Percentiles rank a stretch among this genome's conserved stretches.
Conservation (phyloP, 75 land plant species). For the Sequoia sempervirens region DNA sequence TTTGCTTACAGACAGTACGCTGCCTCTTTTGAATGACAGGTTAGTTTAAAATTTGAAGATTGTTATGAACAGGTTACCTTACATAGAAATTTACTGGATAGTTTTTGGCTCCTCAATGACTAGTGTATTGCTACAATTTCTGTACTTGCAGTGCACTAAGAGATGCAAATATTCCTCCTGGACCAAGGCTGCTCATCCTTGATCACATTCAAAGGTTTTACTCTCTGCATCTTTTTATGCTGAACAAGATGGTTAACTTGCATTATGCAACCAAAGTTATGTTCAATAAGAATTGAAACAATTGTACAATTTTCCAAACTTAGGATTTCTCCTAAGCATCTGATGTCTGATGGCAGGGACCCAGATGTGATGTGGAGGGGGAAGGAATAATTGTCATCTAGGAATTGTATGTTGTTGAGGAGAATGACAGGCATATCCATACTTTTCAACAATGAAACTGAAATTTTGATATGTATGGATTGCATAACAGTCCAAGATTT, state of each 20-base stretch:
- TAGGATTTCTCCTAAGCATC: background rate
- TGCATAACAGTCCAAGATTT: background rate
- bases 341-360: slow-evolving; percentile 2
- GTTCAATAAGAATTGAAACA: background rate
- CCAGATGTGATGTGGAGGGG: slow-evolving; percentile 7
- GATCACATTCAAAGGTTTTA: slow-evolving; percentile 77
- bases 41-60: slow-evolving; percentile 13
- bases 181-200: slow-evolving; percentile 89
- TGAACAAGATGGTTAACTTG: background rate
- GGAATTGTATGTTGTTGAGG: background rate
- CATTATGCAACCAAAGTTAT: background rate
- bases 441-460: slow-evolving; percentile 3
- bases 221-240: background rate
- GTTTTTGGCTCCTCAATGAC: background rate
- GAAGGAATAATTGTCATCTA: background rate
- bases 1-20: slow-evolving; percentile 65
- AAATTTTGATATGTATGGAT: background rate
- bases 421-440: background rate
- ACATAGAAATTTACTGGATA: background rate
- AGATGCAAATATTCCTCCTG: slow-evolving; percentile 89
- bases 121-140: background rate
- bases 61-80: no score
- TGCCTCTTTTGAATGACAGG: slow-evolving; percentile 83
- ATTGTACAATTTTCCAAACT: background rate
- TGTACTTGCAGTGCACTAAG: slow-evolving; percentile 64